Conservation (phyloP, 1,284 basidiomycete species). For the Fomitiporia mediterranea region DNA sequence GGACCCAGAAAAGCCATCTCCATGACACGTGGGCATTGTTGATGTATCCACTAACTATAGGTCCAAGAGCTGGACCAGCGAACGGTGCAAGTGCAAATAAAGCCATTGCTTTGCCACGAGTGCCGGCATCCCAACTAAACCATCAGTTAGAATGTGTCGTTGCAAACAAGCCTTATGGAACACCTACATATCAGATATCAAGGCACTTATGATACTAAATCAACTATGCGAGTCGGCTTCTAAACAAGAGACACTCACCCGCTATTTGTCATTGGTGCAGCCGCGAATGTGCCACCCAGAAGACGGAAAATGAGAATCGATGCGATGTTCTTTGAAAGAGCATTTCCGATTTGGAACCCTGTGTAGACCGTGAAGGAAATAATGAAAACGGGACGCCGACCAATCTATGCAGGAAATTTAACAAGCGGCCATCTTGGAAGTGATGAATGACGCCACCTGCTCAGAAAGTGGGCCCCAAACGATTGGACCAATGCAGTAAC, state of each 20-base stretch:
- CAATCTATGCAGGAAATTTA: constrained; percentile 23
- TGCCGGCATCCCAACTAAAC: constrained; percentile 43
- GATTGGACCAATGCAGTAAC: constrained; percentile 45
- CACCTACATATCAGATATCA: constrained; percentile 35
- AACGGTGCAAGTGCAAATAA: constrained; percentile 50
- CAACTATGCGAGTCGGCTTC: too few relatives aligned
- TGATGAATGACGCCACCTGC: constrained; percentile 19
- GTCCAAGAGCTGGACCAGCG: constrained; percentile 39
- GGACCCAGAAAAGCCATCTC: constrained; percentile 46
- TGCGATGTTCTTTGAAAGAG: constrained; percentile 55
- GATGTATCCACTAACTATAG: constrained; percentile 48
- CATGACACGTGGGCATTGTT: constrained; percentile 37
- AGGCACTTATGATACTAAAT: constrained; percentile 29
- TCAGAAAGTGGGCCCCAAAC: constrained; percentile 49
- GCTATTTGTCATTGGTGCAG: constrained; percentile 43
- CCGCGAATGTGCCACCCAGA: constrained; percentile 57
- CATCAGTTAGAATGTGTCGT: constrained; percentile 28
- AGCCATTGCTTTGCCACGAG: constrained; percentile 48
- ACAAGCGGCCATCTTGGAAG: background rate
- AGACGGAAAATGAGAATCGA: constrained; percentile 65
- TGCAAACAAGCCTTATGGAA: constrained; percentile 27
- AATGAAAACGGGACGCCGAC: constrained; percentile 42
- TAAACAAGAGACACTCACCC: constrained; percentile 33
- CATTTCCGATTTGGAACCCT: constrained; percentile 50
- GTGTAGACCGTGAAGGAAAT: constrained; percentile 46